Percentiles rank a stretch among this genome's conserved stretches.
These are phyloP conservation scores for Zychaea mexicana DNA, from an alignment of 371 early-diverging fungal genomes.

Conservation along the genomic window DNA sequence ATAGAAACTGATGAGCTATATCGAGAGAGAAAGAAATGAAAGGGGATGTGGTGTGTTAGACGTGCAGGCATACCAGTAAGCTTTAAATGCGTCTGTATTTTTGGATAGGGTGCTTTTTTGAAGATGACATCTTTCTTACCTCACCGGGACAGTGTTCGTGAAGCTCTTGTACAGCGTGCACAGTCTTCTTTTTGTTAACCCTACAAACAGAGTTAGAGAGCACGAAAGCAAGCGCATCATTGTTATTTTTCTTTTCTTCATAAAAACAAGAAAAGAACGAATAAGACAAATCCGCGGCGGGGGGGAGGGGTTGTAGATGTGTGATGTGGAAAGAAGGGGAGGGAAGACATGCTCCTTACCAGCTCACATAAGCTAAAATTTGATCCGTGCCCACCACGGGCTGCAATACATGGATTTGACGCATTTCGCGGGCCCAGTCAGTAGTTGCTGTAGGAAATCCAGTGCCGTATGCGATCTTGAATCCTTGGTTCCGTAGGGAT, in stretches of 20 bases:
- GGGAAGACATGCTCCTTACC: conserved; percentile 20
- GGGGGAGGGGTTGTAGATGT: too few species aligned
- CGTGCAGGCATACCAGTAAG: too few species aligned
- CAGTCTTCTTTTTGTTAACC: conserved; percentile 22
- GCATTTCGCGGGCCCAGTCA: conserved; percentile 2
- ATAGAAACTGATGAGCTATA: conserved; percentile 11
- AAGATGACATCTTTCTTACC: too few species aligned
- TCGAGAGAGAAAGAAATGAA: neutral
- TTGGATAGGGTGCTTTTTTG: neutral
- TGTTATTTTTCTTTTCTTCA: too few species aligned
- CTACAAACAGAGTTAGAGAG: too few species aligned
- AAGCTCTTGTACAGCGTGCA: conserved; percentile 29
- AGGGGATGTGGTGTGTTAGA: too few species aligned
- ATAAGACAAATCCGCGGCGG: too few species aligned
- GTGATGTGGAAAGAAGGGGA: too few species aligned
- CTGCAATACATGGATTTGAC: conserved; percentile 21
- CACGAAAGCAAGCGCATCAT: too few species aligned
- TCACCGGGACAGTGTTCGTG: conserved; percentile 25
- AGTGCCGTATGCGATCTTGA: neutral
- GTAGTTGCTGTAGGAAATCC: neutral
- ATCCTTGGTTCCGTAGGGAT: conserved; percentile 6
- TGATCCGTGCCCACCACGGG: conserved; percentile 1
- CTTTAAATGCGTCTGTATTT: too few species aligned
- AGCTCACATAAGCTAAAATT: conserved; percentile 29
- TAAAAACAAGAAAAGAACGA: too few species aligned